Evolutionary conservation across 441 rosid genomes (phyloP).

Genomic region (Raphanus hybrid): DNA sequence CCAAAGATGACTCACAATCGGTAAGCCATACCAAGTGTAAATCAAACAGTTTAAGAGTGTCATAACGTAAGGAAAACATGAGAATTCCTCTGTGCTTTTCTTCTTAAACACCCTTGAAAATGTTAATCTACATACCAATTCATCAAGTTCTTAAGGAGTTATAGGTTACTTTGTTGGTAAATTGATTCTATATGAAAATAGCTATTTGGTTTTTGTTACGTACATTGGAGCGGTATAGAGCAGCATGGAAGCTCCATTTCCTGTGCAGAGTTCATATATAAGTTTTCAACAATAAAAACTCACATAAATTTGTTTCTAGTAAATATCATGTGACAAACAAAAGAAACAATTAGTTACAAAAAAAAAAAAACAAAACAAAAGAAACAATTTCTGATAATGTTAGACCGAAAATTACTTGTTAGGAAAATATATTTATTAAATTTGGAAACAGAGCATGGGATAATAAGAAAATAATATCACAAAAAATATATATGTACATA

Average conservation of each 20-base stretch:
- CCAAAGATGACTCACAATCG: conserved; percentile 79
- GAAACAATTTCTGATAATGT: conserved; percentile 20
- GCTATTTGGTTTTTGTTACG: conserved; percentile 17
- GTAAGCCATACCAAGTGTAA: conserved; percentile 85
- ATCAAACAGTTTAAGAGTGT: conserved; percentile 75
- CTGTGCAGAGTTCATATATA: conserved; percentile 43
- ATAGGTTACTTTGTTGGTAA: neutral
- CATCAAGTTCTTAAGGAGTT: neutral
- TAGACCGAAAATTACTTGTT: neutral
- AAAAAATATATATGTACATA: neutral
- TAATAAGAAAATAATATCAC: neutral
- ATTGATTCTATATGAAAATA: neutral
- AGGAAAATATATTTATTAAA: neutral
- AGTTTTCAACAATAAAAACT: neutral
- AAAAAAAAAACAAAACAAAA: too few species aligned
- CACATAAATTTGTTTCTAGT: neutral
- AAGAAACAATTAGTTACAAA: conserved; percentile 21
- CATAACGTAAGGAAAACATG: conserved; percentile 77
- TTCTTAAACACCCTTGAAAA: conserved; percentile 68
- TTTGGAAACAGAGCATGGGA: neutral
- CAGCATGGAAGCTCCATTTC: conserved; percentile 78
- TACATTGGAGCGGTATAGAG: conserved; percentile 83
- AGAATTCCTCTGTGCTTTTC: conserved; percentile 77
- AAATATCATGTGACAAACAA: neutral
- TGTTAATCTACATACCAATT: conserved; percentile 60